phyloP scores from a whole-genome alignment of 345 rosid genomes.

The Limnanthes douglasii region DNA sequence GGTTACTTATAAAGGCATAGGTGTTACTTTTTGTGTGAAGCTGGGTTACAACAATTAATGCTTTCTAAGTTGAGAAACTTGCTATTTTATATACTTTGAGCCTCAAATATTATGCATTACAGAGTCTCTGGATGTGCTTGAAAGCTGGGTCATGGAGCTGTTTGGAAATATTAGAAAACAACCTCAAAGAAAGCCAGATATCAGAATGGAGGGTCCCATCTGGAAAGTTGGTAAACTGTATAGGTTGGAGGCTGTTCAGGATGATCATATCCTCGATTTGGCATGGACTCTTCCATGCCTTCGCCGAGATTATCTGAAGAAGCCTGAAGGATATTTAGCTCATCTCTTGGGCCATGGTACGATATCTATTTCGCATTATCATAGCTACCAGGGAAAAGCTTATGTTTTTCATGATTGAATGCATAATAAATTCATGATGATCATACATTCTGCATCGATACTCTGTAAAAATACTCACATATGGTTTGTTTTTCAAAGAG shows the following conservation, averaged over 20 bases:
- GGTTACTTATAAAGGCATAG: no score
- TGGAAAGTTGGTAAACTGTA: slow-evolving; percentile 75
- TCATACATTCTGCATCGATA: no score
- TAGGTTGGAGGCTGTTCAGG: slow-evolving; percentile 81
- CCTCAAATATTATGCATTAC: slow-evolving; percentile 13
- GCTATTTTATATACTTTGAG: slow-evolving; percentile 3
- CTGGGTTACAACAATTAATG: no score
- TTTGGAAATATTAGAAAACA: slow-evolving; percentile 53
- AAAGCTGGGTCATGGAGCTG: slow-evolving; percentile 78
- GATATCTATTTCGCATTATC: slow-evolving; percentile 3
- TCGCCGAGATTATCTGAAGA: slow-evolving; percentile 74
- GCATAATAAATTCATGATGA: no score
- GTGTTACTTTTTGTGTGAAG: no score
- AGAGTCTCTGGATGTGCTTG: slow-evolving; percentile 84
- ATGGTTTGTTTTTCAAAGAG: no score
- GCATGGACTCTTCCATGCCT: slow-evolving; percentile 89
- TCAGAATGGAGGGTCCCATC: slow-evolving; percentile 47
- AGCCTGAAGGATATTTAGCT: slow-evolving; percentile 89
- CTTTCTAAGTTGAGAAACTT: no score
- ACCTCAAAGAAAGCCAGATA: slow-evolving; percentile 39
- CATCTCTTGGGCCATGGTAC: slow-evolving; percentile 93
- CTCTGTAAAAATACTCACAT: no score
- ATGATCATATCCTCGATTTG: slow-evolving; percentile 74
- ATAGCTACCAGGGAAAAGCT: not conserved
- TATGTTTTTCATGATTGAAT: not conserved